A percentile compares a stretch with the other conserved stretches of the same genome.
Conservation (phyloP, 2,329 filamentous ascomycete species). For the Metarhizium album region DNA sequence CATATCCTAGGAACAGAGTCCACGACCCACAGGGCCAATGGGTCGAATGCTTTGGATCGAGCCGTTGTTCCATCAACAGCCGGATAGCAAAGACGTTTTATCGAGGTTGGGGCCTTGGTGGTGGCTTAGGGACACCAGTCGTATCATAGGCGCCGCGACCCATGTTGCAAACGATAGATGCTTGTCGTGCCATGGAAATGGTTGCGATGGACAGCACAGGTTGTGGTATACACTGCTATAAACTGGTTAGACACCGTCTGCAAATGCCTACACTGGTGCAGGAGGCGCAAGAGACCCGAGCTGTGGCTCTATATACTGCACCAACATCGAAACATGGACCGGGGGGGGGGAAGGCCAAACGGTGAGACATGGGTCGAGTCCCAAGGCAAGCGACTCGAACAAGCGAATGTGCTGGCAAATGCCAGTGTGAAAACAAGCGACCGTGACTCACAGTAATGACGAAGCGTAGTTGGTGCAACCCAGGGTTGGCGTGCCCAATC, state of each 20-base stretch:
- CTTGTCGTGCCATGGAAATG: slow-evolving; percentile 26
- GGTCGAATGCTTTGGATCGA: neutral
- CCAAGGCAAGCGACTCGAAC: slow-evolving; percentile 2
- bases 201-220: neutral
- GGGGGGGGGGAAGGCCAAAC: neutral
- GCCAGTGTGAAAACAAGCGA: slow-evolving; percentile 15
- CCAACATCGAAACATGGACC: neutral
- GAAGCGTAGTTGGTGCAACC: slow-evolving; percentile 21
- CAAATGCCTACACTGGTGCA: neutral
- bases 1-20: neutral
- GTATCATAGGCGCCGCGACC: slow-evolving; percentile 42
- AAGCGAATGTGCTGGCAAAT: slow-evolving; percentile 6
- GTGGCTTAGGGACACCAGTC: slow-evolving; percentile 37
- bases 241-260: slow-evolving; percentile 1
- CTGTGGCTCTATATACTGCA: neutral
- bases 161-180: slow-evolving; percentile 31
- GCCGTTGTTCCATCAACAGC: neutral
- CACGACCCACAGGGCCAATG: neutral
- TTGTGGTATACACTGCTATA: neutral
- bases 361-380: neutral
- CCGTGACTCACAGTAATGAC: slow-evolving; percentile 23
- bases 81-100: slow-evolving; percentile 14
- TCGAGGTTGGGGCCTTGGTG: slow-evolving; percentile 29
- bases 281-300: neutral
- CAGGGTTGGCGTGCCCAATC: slow-evolving; percentile 2